These are phyloP conservation scores for Stachybotrys elegans DNA, from an alignment of 2,329 filamentous ascomycete species.

Conservation along the genomic window DNA sequence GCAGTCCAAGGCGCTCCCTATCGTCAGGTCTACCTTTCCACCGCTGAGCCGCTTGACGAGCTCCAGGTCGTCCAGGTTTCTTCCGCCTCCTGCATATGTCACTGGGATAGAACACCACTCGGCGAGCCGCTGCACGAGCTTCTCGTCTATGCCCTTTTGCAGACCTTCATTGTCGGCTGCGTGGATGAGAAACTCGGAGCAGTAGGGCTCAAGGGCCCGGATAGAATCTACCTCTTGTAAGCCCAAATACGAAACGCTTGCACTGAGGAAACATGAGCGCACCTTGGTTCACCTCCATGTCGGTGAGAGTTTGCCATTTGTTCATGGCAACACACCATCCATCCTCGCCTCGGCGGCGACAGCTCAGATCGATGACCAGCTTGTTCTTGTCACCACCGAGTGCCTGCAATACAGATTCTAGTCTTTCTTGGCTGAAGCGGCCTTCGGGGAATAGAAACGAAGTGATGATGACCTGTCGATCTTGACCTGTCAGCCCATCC, in stretches of 20 bases:
- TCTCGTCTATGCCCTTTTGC: conserved; percentile 84
- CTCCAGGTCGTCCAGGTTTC: conserved; percentile 75
- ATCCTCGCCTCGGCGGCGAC: conserved; percentile 64
- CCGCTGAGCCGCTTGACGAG: conserved; percentile 72
- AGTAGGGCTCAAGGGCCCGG: conserved; percentile 76
- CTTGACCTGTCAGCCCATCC: conserved; percentile 1
- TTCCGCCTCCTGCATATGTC: conserved; percentile 93
- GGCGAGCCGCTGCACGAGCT: conserved; percentile 70
- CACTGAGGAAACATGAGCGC: too few species aligned
- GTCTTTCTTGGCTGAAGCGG: conserved; percentile 70
- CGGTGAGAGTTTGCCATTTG: conserved; percentile 97
- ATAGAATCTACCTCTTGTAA: conserved; percentile 62
- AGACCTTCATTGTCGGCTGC: conserved; percentile 95
- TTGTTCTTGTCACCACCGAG: conserved; percentile 71
- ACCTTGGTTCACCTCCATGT: conserved; percentile 91
- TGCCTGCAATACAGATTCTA: conserved; percentile 68
- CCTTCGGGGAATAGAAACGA: conserved; percentile 88
- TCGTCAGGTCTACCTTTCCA: conserved; percentile 86
- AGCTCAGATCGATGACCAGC: conserved; percentile 93
- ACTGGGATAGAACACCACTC: conserved; percentile 89
- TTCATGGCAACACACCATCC: conserved; percentile 98
- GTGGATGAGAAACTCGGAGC: conserved; percentile 94
- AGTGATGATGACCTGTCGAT: conserved; percentile 84
- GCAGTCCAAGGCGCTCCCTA: conserved; percentile 92
- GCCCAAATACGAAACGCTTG: conserved; percentile 1